Percentiles rank a stretch among this genome's conserved stretches.
phyloP scores from a whole-genome alignment of 805 yeast genomes.

The Citeromyces nyonsensis region DNA sequence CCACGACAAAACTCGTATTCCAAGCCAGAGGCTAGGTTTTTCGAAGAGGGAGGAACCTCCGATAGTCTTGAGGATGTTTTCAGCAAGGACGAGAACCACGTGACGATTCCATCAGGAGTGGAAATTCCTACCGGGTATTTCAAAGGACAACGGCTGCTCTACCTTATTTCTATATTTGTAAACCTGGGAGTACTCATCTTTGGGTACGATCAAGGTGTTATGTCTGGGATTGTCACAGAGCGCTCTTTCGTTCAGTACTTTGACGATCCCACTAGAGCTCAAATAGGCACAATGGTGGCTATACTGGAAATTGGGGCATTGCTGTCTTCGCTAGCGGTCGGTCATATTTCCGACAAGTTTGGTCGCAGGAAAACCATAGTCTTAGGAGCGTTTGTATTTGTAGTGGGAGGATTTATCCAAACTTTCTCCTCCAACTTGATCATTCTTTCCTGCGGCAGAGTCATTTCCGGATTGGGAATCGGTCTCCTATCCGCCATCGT shows the following conservation, averaged over 20 bases:
- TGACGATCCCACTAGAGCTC: conserved; percentile 51
- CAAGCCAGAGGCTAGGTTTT: neutral
- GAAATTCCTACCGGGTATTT: conserved; percentile 6
- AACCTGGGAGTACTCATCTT: conserved; percentile 31
- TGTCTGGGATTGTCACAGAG: conserved; percentile 71
- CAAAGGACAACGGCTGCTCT: conserved; percentile 10
- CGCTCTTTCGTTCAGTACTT: conserved; percentile 53
- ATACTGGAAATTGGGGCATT: conserved; percentile 77
- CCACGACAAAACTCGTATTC: neutral
- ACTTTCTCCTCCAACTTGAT: conserved; percentile 38
- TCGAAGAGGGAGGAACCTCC: neutral
- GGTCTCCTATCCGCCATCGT: conserved; percentile 75
- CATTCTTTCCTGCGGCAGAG: conserved; percentile 57
- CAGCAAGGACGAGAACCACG: conserved; percentile 5
- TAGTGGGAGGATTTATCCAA: conserved; percentile 64
- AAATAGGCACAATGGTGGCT: conserved; percentile 74
- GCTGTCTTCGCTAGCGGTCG: conserved; percentile 57
- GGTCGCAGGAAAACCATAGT: conserved; percentile 72
- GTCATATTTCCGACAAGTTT: conserved; percentile 55
- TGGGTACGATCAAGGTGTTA: conserved; percentile 64
- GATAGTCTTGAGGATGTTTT: neutral
- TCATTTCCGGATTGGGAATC: conserved; percentile 75
- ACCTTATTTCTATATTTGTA: conserved; percentile 10
- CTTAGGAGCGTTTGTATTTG: conserved; percentile 60
- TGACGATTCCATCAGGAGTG: neutral